Percentiles rank a stretch among this genome's conserved stretches.
Evolutionary conservation across 345 rosid genomes (phyloP).

Genomic region (Citrus mangshanensis): DNA sequence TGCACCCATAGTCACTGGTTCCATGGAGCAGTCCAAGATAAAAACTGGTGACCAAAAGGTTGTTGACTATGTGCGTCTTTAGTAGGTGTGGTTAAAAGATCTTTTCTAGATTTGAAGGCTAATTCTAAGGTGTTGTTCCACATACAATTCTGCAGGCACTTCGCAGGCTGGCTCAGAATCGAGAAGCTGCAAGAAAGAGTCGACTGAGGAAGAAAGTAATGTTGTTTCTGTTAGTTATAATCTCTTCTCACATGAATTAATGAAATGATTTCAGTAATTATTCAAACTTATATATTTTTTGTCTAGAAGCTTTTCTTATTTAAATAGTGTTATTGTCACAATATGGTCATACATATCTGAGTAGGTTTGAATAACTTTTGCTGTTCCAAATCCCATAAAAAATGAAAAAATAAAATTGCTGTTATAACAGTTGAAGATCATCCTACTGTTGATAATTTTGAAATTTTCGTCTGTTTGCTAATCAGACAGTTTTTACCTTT

Average conservation of each 20-base stretch:
- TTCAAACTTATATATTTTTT: not conserved
- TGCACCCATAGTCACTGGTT: slow-evolving; percentile 45
- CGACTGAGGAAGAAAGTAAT: slow-evolving; percentile 86
- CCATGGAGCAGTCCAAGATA: slow-evolving; percentile 54
- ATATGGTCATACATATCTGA: not conserved
- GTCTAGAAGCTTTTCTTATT: not conserved
- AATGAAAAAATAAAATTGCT: not conserved
- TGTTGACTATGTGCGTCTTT: not conserved
- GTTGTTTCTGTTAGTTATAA: not conserved
- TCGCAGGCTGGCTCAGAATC: slow-evolving; percentile 83
- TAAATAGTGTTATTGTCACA: not conserved
- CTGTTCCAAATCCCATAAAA: too few species aligned
- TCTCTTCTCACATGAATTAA: not conserved
- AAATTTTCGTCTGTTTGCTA: not conserved
- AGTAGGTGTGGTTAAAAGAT: not conserved
- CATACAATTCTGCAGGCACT: slow-evolving; percentile 43
- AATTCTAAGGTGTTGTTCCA: not conserved
- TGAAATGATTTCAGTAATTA: not conserved
- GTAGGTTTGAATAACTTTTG: not conserved
- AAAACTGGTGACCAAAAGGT: slow-evolving; percentile 72
- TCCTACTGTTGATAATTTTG: not conserved
- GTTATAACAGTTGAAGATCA: not conserved
- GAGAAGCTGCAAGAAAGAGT: slow-evolving; percentile 97
- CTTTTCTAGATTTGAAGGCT: not conserved
- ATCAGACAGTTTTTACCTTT: not conserved